Evolutionary conservation across 306 rosid species (phyloP), one percentile per base, ranked within the genome.

Genomic region (Carpinus viminea): DNA sequence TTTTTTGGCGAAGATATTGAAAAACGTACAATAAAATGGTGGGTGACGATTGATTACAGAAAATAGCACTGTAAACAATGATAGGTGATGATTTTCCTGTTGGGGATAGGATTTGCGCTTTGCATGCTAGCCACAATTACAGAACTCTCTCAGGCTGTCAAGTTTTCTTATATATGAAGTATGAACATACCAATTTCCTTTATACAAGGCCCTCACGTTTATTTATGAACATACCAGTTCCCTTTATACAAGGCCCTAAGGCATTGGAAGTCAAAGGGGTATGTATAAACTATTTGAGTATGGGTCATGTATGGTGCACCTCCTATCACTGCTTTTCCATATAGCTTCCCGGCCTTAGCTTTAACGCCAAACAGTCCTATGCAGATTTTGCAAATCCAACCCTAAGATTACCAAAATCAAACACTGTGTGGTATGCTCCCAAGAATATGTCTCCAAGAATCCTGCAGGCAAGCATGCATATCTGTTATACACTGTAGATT

Each of bases 391-490:
- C 97, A 78, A 90, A 92, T 77, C 97, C 97, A 74, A 92, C 69
- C 72, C 84, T 84, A 52, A 71, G 86, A 84, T 92, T 90, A 8
- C 84, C 97, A 57, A 78, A 90, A 65, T 92, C 97, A 57, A 92
- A 92, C 78, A 90, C 93, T 0, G 94, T 88, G 81, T 92, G 94
- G 80, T 92, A 92, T 71, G 94, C 89, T 84, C 85, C 82, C 86
- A 92, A 36, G 84, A 92, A 92, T 68, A 83, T 57, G 69, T 82
- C 83, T 83, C 93, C 94, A 76, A 92, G 83, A 81, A 92, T 91
- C 97, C 97, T 92, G 91, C 91, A 81, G 68, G 70, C 8, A 77
- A 5, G 65, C 12, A 77, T 18, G 41, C 60, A 71, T 20, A 46
- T 54, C 48, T 31, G 78, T 83, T 79, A 74, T 50, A 59, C 13